These are phyloP conservation scores for Hansenula lynferdii DNA, from an alignment of 1,139 yeast species.

Conservation along the genomic window DNA sequence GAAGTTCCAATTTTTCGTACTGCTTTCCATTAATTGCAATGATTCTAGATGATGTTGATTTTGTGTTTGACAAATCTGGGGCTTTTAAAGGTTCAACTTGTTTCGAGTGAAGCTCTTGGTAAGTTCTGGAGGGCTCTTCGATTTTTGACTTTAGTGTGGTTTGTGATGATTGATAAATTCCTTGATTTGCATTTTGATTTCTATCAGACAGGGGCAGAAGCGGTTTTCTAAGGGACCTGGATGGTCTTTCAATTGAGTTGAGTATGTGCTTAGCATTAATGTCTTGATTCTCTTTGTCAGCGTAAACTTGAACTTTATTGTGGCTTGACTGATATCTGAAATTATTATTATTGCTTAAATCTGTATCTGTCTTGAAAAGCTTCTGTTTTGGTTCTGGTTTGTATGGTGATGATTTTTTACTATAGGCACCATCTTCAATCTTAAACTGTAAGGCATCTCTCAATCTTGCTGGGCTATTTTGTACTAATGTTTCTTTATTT, in stretches of 20 bases:
- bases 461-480: constrained; percentile 22
- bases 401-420: background rate
- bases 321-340: no score
- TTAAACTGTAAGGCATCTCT: constrained; percentile 16
- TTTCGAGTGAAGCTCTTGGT: constrained; percentile 13
- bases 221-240: background rate
- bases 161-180: constrained; percentile 1
- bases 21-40: constrained; percentile 50
- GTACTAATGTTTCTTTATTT: constrained; percentile 22
- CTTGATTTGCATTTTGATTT: constrained; percentile 4
- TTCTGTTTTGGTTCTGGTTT: constrained; percentile 3
- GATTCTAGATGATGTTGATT: constrained; percentile 15
- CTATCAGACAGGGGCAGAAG: background rate
- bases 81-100: constrained; percentile 19
- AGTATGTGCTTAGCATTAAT: background rate
- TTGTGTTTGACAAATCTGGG: constrained; percentile 14
- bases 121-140: constrained; percentile 7
- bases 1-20: constrained; percentile 70
- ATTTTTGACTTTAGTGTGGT: constrained; percentile 5
- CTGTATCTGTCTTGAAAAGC: background rate
- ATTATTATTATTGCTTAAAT: no score
- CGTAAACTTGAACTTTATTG: background rate
- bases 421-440: constrained; percentile 15
- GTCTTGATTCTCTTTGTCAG: constrained; percentile 1
- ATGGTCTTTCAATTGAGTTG: constrained; percentile 1